Percentiles rank a stretch among this genome's conserved stretches.
These are phyloP conservation scores for Apiospora hydei DNA, from an alignment of 2,329 filamentous ascomycete species.

Conservation along the genomic window DNA sequence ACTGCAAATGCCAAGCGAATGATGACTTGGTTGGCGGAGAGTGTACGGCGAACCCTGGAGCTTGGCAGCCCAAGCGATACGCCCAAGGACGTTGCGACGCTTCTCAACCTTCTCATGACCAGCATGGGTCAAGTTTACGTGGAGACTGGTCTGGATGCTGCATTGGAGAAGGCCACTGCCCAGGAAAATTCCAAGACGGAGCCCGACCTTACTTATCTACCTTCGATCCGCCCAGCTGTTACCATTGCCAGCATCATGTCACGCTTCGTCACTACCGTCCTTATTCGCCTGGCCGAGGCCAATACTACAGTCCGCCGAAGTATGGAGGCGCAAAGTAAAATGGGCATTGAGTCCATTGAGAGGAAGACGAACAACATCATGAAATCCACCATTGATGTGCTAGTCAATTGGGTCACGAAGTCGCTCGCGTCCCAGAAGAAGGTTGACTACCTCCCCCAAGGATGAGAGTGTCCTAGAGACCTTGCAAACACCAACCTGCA, in stretches of 20 bases:
- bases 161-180: constrained; percentile 74
- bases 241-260: constrained; percentile 93
- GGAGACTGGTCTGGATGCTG: constrained; percentile 72
- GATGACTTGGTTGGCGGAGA: constrained; percentile 97
- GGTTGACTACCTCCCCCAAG: constrained; percentile 87
- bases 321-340: constrained; percentile 83
- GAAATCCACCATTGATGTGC: constrained; percentile 68
- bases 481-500: constrained; percentile 86
- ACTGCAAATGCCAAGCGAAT: constrained; percentile 94
- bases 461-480: constrained; percentile 76
- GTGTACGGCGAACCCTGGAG: constrained; percentile 88
- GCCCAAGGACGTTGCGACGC: constrained; percentile 88
- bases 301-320: constrained; percentile 90
- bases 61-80: constrained; percentile 88
- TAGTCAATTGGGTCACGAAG: constrained; percentile 77
- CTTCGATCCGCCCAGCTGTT: constrained; percentile 79
- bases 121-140: constrained; percentile 87
- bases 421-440: constrained; percentile 82
- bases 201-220: constrained; percentile 86
- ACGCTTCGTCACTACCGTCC: constrained; percentile 87
- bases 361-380: constrained; percentile 75
- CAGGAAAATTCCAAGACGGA: constrained; percentile 84
- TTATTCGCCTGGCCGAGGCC: constrained; percentile 86
- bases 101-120: constrained; percentile 82
- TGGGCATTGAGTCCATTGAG: constrained; percentile 80